Conservation (phyloP, 495 filamentous ascomycete genomes). For the Xanthoparmelia taractica region DNA sequence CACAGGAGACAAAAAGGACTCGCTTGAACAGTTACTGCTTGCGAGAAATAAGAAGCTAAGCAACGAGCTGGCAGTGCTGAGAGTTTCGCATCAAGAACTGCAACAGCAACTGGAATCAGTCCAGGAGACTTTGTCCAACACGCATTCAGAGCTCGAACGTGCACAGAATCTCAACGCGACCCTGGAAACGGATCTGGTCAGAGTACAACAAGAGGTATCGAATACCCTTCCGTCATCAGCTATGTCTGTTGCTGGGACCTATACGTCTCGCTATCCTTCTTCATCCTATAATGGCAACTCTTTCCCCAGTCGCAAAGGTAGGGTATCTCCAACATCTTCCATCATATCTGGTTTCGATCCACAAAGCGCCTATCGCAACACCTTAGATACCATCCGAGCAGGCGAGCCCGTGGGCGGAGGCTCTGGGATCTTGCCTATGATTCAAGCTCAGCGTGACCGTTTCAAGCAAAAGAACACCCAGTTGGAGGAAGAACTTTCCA, state of each 20-base stretch:
- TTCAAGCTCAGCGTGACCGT: slow-evolving; percentile 92
- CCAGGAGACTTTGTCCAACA: slow-evolving; percentile 73
- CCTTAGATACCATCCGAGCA: slow-evolving; percentile 51
- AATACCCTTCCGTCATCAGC: slow-evolving; percentile 78
- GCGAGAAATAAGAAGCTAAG: slow-evolving; percentile 92
- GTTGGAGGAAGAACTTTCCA: slow-evolving; percentile 83
- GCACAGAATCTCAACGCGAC: slow-evolving; percentile 76
- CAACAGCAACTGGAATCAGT: slow-evolving; percentile 70
- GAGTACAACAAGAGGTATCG: slow-evolving; percentile 73
- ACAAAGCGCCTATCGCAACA: slow-evolving; percentile 41
- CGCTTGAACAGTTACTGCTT: slow-evolving; percentile 81
- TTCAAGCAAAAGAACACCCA: slow-evolving; percentile 95
- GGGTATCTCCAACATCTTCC: slow-evolving; percentile 87
- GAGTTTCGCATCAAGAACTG: slow-evolving; percentile 90
- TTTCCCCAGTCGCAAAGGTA: slow-evolving; percentile 46
- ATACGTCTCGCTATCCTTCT: slow-evolving; percentile 72
- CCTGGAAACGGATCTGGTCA: slow-evolving; percentile 85
- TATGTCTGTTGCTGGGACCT: slow-evolving; percentile 89
- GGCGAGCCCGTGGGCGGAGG: slow-evolving; percentile 73
- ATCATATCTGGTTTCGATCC: slow-evolving; percentile 95
- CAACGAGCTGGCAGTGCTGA: slow-evolving; percentile 84
- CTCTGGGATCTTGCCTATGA: slow-evolving; percentile 92
- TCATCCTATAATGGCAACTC: slow-evolving; percentile 56
- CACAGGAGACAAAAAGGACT: slow-evolving; percentile 61
- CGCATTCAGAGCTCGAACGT: slow-evolving; percentile 79